A percentile compares a stretch with the other conserved stretches of the same genome.
phyloP scores from a whole-genome alignment of 306 rosid genomes.

The Corylus heterophylla region DNA sequence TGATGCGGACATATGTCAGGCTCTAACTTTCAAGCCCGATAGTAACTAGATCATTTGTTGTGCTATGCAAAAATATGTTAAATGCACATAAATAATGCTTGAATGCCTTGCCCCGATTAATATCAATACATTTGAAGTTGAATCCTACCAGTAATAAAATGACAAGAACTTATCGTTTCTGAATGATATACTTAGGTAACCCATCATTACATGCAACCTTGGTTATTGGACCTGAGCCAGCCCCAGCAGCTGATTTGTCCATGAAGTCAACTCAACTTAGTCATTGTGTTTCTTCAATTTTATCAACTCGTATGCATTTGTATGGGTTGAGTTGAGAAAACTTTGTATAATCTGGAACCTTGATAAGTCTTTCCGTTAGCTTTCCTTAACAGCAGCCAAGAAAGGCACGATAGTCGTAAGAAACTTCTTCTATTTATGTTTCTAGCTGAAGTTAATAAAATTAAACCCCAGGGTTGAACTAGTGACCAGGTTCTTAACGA shows the following conservation, averaged over 20 bases:
- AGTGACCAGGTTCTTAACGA: no score
- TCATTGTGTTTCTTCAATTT: background rate
- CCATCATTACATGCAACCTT: background rate
- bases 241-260: background rate
- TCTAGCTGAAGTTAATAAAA: background rate
- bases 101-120: background rate
- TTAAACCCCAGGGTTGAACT: background rate
- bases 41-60: background rate
- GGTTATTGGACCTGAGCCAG: background rate
- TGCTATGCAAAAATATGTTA: conserved; percentile 6
- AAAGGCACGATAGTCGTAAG: background rate
- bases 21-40: conserved; percentile 24
- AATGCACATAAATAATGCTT: conserved; percentile 5
- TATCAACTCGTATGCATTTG: background rate
- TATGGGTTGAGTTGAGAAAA: background rate
- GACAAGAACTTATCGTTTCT: background rate
- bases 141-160: background rate
- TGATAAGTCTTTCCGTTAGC: background rate
- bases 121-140: background rate
- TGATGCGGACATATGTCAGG: conserved; percentile 7
- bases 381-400: background rate
- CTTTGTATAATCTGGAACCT: background rate
- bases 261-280: background rate
- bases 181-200: background rate
- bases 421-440: background rate